Base-by-base conservation (phyloP, 2,329 filamentous ascomycete genomes). In the Penicillium aurantiogriseum region DNA sequence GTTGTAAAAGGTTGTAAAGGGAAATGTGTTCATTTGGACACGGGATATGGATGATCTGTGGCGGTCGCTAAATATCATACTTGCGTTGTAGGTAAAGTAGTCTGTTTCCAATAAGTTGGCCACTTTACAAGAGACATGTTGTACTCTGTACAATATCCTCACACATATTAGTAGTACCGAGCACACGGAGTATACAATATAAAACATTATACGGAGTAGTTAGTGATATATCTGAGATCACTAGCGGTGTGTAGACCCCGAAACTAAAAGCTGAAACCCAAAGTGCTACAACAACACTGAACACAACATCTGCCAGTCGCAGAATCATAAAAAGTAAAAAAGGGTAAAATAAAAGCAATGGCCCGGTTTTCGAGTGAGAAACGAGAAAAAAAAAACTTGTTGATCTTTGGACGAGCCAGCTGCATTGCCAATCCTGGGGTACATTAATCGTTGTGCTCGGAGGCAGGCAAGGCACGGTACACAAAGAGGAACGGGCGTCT, bases 381-480 rank as follows among this genome's bases (percentile, higher is more conserved):
- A 57, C n/a, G 21, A 56, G 39, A 29, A 35, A 53, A 48, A 42
- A 31, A 39, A 45, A 25, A 21, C 15, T 23, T 17, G 15, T 42
- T 51, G 36, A 21, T 44, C 25, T 54, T 48, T 54, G 31, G 51
- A 49, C 9, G 23, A 46, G 46, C 47, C 39, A 51, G 47, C 53
- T 59, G 59, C 63, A 63, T 60, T 60, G 61, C 36, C 55, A 62
- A 63, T 59, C 57, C 63, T 66, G 63, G 63, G 63, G 63, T 66
- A 57, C 62, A 64, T 54, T 31, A 40, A 40, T 54, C 43, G 43
- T 23, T 40, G 13, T 40, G 42, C 19, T 5, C 29, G 44, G 44
- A 33, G 43, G 36, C 19, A 54, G 35, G 46, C 42, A 54, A 43
- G 46, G 54, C 54, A 56, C 49, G 42, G 48, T 17, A 54, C 43